These are phyloP conservation scores for Aspergillus bertholletiae DNA, from an alignment of 495 filamentous ascomycete genomes.

Conservation along the genomic window DNA sequence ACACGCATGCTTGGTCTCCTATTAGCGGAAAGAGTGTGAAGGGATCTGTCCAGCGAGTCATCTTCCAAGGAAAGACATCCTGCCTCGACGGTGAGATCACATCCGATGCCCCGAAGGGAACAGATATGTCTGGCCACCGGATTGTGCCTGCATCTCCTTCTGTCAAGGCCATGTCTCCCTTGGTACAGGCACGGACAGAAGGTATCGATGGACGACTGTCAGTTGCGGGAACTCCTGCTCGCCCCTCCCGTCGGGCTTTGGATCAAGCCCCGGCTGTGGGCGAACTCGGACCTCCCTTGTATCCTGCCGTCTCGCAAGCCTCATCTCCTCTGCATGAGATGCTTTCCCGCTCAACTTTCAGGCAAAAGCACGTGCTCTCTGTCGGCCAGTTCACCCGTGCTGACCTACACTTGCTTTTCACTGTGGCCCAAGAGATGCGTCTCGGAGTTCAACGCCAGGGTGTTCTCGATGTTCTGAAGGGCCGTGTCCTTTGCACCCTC, in stretches of 20 bases:
- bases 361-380: constrained; percentile 79
- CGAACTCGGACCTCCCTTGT: constrained; percentile 54
- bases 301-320: constrained; percentile 37
- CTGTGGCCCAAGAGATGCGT: constrained; percentile 94
- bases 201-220: constrained; percentile 44
- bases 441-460: constrained; percentile 88
- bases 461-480: constrained; percentile 80
- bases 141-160: constrained; percentile 54
- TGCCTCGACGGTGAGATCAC: constrained; percentile 70
- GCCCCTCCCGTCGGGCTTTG: constrained; percentile 26
- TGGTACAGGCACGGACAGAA: constrained; percentile 41
- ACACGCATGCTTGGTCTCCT: constrained; percentile 63
- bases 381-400: constrained; percentile 82
- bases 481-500: constrained; percentile 80
- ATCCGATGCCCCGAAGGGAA: constrained; percentile 55
- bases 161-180: constrained; percentile 47
- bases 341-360: constrained; percentile 77
- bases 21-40: constrained; percentile 68
- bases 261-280: constrained; percentile 34
- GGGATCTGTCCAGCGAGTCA: constrained; percentile 73
- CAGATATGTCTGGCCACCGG: constrained; percentile 73
- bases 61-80: constrained; percentile 71
- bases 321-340: constrained; percentile 64
- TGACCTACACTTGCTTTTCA: constrained; percentile 90
- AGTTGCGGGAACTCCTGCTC: constrained; percentile 38